Percentiles rank a stretch among this genome's conserved stretches.
Conservation (phyloP, 192 early-diverging fungal species). For the Kickxella alabastrina region DNA sequence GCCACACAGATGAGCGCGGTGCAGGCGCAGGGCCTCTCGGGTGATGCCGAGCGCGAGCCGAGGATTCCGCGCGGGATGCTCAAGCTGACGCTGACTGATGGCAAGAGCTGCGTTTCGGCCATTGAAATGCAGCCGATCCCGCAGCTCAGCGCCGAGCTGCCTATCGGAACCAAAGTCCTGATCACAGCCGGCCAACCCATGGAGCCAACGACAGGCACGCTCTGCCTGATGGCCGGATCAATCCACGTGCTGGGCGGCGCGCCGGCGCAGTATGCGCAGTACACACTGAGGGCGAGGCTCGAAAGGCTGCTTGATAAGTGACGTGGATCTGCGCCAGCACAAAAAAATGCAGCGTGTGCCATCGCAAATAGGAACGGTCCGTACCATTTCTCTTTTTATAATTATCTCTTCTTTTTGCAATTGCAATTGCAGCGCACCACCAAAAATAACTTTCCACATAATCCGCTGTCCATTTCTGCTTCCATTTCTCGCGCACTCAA, state of each 20-base stretch:
- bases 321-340: no score
- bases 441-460: no score
- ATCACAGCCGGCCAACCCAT: slow-evolving; percentile 22
- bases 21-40: neutral
- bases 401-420: no score
- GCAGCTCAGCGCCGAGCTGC: slow-evolving; percentile 38
- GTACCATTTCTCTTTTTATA: no score
- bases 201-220: slow-evolving; percentile 21
- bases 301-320: slow-evolving; percentile 4
- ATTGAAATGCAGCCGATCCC: slow-evolving; percentile 25
- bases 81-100: slow-evolving; percentile 44
- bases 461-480: neutral
- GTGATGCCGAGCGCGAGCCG: slow-evolving; percentile 11
- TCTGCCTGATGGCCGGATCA: slow-evolving; percentile 8
- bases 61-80: slow-evolving; percentile 39
- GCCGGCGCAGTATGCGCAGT: slow-evolving; percentile 30
- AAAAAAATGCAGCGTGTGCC: slow-evolving; percentile 2
- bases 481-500: no score
- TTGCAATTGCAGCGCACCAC: no score
- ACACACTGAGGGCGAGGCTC: slow-evolving; percentile 26
- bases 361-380: neutral
- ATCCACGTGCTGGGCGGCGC: slow-evolving; percentile 33
- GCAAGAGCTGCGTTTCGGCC: slow-evolving; percentile 19
- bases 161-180: slow-evolving; percentile 43
- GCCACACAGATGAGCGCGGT: slow-evolving; percentile 8